Conservation (phyloP, 306 rosid genomes). For the Lathyrus tuberosus region DNA sequence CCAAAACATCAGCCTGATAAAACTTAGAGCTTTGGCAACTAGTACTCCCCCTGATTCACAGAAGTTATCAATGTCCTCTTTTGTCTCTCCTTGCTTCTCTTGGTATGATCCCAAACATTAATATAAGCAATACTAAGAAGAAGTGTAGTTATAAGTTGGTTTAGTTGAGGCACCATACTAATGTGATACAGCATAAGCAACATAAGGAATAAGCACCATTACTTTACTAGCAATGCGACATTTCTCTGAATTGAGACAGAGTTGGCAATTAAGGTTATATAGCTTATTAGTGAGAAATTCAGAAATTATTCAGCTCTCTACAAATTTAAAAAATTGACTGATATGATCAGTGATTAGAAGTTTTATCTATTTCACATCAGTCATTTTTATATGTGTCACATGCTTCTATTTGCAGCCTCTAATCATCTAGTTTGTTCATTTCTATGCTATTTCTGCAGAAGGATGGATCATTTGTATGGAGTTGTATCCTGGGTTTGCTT, state of each 20-base stretch:
- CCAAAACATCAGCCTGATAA: neutral
- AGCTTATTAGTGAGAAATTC: neutral
- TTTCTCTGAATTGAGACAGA: neutral
- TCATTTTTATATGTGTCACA: constrained; percentile 21
- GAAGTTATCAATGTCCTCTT: neutral
- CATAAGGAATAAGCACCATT: neutral
- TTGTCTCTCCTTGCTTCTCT: neutral
- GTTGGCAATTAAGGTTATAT: constrained; percentile 15
- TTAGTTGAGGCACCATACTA: neutral
- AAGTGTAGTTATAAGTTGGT: neutral
- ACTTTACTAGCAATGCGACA: neutral
- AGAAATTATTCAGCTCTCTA: constrained; percentile 20
- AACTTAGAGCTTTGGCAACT: constrained; percentile 1
- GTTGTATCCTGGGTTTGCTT: constrained; percentile 80
- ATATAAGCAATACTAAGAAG: neutral
- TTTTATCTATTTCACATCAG: constrained; percentile 5
- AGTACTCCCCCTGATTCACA: neutral
- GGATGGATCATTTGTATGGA: constrained; percentile 62
- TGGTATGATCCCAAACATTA: neutral
- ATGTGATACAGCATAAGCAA: too few relatives aligned
- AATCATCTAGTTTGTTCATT: constrained; percentile 25
- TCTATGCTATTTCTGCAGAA: constrained; percentile 50
- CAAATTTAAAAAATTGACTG: constrained; percentile 11
- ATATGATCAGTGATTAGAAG: constrained; percentile 8
- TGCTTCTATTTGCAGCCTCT: constrained; percentile 26